These are phyloP conservation scores for Microbotryum silenes-acaulis DNA, from an alignment of 1,284 basidiomycete species.

Conservation along the genomic window DNA sequence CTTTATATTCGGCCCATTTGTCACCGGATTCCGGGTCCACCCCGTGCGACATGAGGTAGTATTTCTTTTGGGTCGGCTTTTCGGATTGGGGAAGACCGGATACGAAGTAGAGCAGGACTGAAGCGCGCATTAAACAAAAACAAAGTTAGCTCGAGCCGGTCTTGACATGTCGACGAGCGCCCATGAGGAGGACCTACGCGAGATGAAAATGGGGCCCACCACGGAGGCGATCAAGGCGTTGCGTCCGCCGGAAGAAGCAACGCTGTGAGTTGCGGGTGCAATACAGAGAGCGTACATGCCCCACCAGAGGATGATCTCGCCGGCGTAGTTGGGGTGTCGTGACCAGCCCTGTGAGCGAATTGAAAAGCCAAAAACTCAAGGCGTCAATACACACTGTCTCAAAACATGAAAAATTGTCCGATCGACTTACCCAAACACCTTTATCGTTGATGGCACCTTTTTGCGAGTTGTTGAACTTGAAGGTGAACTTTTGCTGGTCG, in stretches of 20 bases:
- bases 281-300: constrained; percentile 60
- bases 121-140: too few species aligned
- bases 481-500: constrained; percentile 59
- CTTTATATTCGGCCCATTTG: constrained; percentile 19
- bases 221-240: constrained; percentile 56
- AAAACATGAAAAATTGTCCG: too few species aligned
- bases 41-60: constrained; percentile 54
- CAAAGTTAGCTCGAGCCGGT: too few species aligned
- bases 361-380: constrained; percentile 15
- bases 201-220: constrained; percentile 58
- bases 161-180: too few species aligned
- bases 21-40: constrained; percentile 38
- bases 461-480: constrained; percentile 51
- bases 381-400: constrained; percentile 10
- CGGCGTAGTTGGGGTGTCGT: constrained; percentile 63
- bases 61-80: constrained; percentile 60
- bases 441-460: constrained; percentile 50
- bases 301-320: constrained; percentile 68
- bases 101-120: constrained; percentile 50
- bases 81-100: constrained; percentile 65
- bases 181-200: constrained; percentile 43
- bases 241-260: constrained; percentile 44
- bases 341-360: constrained; percentile 29
- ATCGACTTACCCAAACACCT: constrained; percentile 16
- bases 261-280: constrained; percentile 51